A percentile compares a stretch with the other conserved stretches of the same genome.
Conservation (phyloP, 257 asterid genomes). For the Fraxinus cuspidata region DNA sequence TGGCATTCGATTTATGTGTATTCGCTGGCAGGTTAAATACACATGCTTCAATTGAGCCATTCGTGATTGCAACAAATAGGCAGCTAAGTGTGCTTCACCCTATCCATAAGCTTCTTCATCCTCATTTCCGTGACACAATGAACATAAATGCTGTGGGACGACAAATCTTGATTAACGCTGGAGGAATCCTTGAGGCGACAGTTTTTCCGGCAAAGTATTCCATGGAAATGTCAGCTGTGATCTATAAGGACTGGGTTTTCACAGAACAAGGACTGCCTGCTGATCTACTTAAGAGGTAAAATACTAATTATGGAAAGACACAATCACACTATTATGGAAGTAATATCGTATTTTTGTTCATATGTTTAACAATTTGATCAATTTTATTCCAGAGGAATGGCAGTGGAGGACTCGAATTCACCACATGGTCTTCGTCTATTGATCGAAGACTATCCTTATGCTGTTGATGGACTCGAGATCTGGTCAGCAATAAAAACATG, state of each 20-base stretch:
- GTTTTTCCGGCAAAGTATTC: constrained; percentile 59
- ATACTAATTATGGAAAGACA: not conserved
- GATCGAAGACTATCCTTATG: constrained; percentile 72
- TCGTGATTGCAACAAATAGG: constrained; percentile 74
- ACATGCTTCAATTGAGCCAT: constrained; percentile 77
- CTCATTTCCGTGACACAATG: constrained; percentile 84
- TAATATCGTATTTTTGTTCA: not conserved
- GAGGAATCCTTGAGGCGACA: constrained; percentile 62
- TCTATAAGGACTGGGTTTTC: constrained; percentile 61
- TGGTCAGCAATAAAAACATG: constrained; percentile 78
- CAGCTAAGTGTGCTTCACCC: constrained; percentile 82
- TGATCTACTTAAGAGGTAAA: constrained; percentile 75
- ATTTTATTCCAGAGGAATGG: constrained; percentile 54
- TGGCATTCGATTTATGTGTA: not conserved
- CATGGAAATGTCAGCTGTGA: constrained; percentile 59
- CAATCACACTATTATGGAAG: not conserved
- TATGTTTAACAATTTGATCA: not conserved
- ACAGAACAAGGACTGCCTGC: constrained; percentile 78
- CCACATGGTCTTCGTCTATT: constrained; percentile 63
- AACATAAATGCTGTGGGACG: constrained; percentile 67
- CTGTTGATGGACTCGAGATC: constrained; percentile 81
- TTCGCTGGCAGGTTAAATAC: constrained; percentile 57
- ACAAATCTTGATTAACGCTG: constrained; percentile 60
- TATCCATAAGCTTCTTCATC: constrained; percentile 69
- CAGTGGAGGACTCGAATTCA: constrained; percentile 55